These are phyloP conservation scores for Hypoxylon fragiforme DNA, from an alignment of 495 filamentous ascomycete species.

Conservation along the genomic window DNA sequence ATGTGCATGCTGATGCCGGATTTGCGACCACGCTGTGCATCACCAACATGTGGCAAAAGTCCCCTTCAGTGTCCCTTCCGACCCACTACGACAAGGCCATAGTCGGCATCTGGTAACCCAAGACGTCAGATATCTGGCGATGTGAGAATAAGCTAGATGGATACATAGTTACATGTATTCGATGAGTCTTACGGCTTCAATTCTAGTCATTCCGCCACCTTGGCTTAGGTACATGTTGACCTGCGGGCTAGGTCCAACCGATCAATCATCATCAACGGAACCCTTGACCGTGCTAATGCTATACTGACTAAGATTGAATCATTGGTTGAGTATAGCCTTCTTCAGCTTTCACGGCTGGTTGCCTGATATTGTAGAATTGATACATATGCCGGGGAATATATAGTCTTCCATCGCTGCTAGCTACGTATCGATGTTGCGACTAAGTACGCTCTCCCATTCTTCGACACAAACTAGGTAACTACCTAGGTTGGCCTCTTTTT, in stretches of 20 bases:
- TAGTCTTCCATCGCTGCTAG: neutral
- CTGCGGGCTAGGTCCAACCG: slow-evolving; percentile 21
- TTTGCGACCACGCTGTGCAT: neutral
- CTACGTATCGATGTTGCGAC: neutral
- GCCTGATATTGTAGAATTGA: neutral
- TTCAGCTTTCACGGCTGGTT: neutral
- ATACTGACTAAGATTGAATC: slow-evolving; percentile 2
- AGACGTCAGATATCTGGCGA: no score
- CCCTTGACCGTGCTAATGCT: neutral
- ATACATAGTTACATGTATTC: no score
- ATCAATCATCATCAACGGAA: neutral
- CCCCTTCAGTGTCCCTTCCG: no score
- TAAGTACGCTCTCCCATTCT: neutral
- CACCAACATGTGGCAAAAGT: neutral
- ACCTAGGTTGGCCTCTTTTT: neutral
- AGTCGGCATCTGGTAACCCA: no score
- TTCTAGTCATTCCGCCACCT: no score
- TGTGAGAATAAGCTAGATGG: no score
- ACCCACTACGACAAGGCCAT: no score
- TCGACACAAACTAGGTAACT: no score
- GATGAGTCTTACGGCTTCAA: no score
- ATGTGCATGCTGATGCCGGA: slow-evolving; percentile 6
- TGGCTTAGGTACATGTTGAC: no score
- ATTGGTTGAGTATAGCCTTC: neutral
- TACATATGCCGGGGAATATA: neutral